Percentiles rank a stretch among this genome's conserved stretches.
phyloP scores from a whole-genome alignment of 2,329 filamentous ascomycete genomes.

The Leptographium flavum region DNA sequence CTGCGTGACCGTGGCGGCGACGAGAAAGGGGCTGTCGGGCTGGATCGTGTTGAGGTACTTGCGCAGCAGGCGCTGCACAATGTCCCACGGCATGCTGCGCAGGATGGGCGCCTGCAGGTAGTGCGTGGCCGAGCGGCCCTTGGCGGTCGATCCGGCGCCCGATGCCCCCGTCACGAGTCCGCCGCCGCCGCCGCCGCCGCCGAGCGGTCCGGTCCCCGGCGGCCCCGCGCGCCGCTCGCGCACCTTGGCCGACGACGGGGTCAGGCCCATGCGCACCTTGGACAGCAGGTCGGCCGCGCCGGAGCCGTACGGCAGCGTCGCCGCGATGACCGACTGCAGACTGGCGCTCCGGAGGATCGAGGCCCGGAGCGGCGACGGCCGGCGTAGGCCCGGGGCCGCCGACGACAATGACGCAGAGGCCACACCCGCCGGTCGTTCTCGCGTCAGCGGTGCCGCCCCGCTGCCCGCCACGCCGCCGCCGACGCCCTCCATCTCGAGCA shows the following conservation, averaged over 20 bases:
- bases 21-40: constrained; percentile 16
- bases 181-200: background rate
- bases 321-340: constrained; percentile 16
- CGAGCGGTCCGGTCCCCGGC: no score
- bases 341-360: constrained; percentile 15
- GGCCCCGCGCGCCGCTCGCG: background rate
- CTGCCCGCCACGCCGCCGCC: background rate
- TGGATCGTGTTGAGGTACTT: constrained; percentile 18
- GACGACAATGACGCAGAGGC: no score
- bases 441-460: no score
- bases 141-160: background rate
- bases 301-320: constrained; percentile 15
- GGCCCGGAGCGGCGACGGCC: constrained; percentile 6
- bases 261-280: constrained; percentile 18
- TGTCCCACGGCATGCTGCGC: constrained; percentile 9
- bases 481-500: constrained; percentile 7
- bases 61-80: constrained; percentile 14
- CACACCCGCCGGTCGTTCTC: no score
- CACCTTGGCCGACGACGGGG: constrained; percentile 14
- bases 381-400: no score
- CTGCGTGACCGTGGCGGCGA: constrained; percentile 15
- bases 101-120: constrained; percentile 4
- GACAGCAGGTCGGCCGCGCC: constrained; percentile 18
- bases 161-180: background rate
- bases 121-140: background rate